Evolutionary conservation across 2,329 filamentous ascomycete genomes (phyloP), one percentile per base, ranked within the genome.

Genomic region (Chrysosporium queenslandicum): DNA sequence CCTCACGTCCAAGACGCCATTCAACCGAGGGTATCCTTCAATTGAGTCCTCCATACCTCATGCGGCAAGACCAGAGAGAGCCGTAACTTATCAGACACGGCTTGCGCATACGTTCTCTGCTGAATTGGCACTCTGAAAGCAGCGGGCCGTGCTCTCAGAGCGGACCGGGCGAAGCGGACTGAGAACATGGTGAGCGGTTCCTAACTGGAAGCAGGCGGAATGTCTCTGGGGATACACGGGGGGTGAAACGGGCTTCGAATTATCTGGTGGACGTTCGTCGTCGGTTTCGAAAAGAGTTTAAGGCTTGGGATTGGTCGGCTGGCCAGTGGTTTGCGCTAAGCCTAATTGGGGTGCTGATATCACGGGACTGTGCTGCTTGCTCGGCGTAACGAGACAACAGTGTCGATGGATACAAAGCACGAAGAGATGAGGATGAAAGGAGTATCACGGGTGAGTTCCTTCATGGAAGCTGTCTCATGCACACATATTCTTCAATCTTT

Each of bases 1-100:
- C 5, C 23, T 20, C 18, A 12, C 12, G 12, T 43, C n/a, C n/a
- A n/a, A n/a, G n/a, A n/a, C n/a, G n/a, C n/a, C n/a, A n/a, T n/a
- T n/a, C n/a, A n/a, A n/a, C n/a, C n/a, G n/a, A n/a, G n/a, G n/a
- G n/a, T n/a, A 43, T 5, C 21, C 46, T 45, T 20, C 20, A 37
- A 39, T 46, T 40, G 34, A 29, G 8, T 8, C 9, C 23, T 29
- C 9, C 60, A 75, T 88, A 97, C 92, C 89, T 96, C 87, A 77
- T 97, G 91, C 77, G 92, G 92, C 65, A 98, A 86, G 71, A 87
- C 83, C 77, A 98, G 80, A 79, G 88, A 95, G 77, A 98, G 84
- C 84, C 94, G 94, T 81, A 98, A 94, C 83, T 91, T 91, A 80
- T 91, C 87, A 67, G 83, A 76, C 64, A 88, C 83, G 63, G 86